Base-by-base conservation (phyloP, 768 basidiomycete species). In the Podaxis rugospora region DNA sequence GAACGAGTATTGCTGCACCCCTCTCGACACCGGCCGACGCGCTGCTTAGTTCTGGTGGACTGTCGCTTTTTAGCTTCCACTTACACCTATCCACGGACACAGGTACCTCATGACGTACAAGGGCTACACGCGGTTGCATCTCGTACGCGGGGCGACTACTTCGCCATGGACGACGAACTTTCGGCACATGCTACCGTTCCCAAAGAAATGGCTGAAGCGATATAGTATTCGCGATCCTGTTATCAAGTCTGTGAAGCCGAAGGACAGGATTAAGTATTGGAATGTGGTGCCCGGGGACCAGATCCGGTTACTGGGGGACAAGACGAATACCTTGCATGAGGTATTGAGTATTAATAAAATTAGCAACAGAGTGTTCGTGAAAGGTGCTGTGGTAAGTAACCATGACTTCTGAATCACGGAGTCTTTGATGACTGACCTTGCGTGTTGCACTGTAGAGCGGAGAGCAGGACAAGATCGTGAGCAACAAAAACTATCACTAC, bases 281-380 rank as follows among this genome's bases (percentile, higher is more conserved):
- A 94, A 93, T 68, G 82, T 94, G 62, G 87, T 92, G 36, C 90
- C 93, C 4, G 92, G 92, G 5, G 92, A 94, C 75, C 83, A 81
- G 57, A 84, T 94, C 67, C 83, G 88, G 53, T 64, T 92, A 58
- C 80, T 83, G 5, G 88, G 89, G 25, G 87, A 91, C 71, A 76
- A 78, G 62, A 77, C 78, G 27, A 82, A 79, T 44, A 80, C 74
- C 14, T 67, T 92, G 36, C 84, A 85, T 50, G 87, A 92, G 68
- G 90, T 94, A 37, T 73, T 84, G 62, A 84, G 81, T 72, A 84
- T 93, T 59, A 90, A 93, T 74, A 82, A 80, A 70, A 76, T 89
- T 64, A 85, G 81, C 69, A 93, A 92, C 71, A 81, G 75, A 71
- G 90, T 74, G 69, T 85, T 77, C 71, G 86, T 81, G 67, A 77